Conservation (phyloP, 2,329 filamentous ascomycete genomes). For the Ophiostoma sp. region DNA sequence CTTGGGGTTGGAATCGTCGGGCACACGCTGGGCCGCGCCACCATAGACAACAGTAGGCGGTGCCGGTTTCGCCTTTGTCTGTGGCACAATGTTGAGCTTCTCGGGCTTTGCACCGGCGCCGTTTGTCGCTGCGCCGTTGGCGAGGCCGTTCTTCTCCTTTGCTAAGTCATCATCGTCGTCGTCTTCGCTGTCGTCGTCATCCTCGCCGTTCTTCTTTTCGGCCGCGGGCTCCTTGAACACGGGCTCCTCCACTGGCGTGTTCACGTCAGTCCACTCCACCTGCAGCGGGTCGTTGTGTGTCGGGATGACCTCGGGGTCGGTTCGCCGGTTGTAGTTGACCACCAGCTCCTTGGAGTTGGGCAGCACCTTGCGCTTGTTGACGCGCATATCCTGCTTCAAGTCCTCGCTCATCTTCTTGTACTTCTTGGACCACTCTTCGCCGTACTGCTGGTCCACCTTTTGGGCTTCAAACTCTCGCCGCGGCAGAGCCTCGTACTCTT, state of each 20-base stretch:
- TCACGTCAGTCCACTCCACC: slow-evolving; percentile 89
- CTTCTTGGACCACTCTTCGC: slow-evolving; percentile 69
- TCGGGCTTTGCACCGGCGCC: neutral
- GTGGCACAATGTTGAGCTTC: slow-evolving; percentile 2
- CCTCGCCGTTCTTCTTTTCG: slow-evolving; percentile 34
- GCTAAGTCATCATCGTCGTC: neutral
- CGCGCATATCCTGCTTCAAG: slow-evolving; percentile 82
- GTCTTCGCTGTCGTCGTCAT: slow-evolving; percentile 12
- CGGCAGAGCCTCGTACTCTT: slow-evolving; percentile 74
- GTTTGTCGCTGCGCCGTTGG: neutral
- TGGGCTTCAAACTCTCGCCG: slow-evolving; percentile 60
- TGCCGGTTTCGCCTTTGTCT: slow-evolving; percentile 30
- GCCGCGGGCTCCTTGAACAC: neutral
- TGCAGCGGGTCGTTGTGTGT: slow-evolving; percentile 93
- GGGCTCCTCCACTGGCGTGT: slow-evolving; percentile 1
- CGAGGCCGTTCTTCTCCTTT: neutral
- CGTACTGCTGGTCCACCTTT: slow-evolving; percentile 72
- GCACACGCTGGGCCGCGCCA: slow-evolving; percentile 74
- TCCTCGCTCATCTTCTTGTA: slow-evolving; percentile 81
- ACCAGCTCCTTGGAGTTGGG: slow-evolving; percentile 98
- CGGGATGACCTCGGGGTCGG: slow-evolving; percentile 77
- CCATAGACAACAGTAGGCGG: slow-evolving; percentile 67
- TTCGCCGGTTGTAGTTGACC: slow-evolving; percentile 85
- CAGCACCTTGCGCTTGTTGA: slow-evolving; percentile 88
- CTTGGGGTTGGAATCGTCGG: slow-evolving; percentile 80